Conservation (phyloP, 2,329 filamentous ascomycete genomes). For the Blastomyces gilchristii region DNA sequence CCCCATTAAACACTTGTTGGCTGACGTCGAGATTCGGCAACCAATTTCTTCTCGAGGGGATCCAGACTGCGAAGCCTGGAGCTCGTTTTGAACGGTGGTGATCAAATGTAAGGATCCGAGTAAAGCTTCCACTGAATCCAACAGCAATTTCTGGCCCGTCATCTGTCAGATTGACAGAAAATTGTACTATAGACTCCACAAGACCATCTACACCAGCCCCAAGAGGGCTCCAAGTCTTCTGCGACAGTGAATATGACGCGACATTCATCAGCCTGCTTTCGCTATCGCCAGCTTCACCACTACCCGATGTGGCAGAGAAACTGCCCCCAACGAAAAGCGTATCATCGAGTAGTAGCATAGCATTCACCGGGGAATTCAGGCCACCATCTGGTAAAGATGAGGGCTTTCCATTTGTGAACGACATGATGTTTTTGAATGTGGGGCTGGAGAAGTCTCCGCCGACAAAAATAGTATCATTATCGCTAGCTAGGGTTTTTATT, state of each 20-base stretch:
- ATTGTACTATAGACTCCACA: slow-evolving; percentile 63
- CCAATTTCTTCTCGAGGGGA: slow-evolving; percentile 78
- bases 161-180: slow-evolving; percentile 66
- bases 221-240: slow-evolving; percentile 63
- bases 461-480: slow-evolving; percentile 58
- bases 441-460: slow-evolving; percentile 73
- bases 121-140: slow-evolving; percentile 71
- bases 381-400: slow-evolving; percentile 58
- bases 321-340: slow-evolving; percentile 71
- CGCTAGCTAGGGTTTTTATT: slow-evolving; percentile 57
- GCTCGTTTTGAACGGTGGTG: slow-evolving; percentile 52
- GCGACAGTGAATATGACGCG: slow-evolving; percentile 60
- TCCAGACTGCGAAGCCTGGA: slow-evolving; percentile 80
- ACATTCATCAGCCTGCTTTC: slow-evolving; percentile 64
- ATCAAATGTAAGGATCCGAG: slow-evolving; percentile 48
- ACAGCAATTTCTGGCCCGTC: slow-evolving; percentile 62
- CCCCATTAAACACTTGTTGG: slow-evolving; percentile 58
- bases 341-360: slow-evolving; percentile 57
- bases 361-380: slow-evolving; percentile 66
- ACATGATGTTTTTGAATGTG: slow-evolving; percentile 64
- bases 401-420: slow-evolving; percentile 54
- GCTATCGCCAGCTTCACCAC: slow-evolving; percentile 40
- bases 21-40: slow-evolving; percentile 62
- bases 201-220: slow-evolving; percentile 77
- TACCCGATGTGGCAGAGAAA: slow-evolving; percentile 59